These are phyloP conservation scores for Colletotrichum neosansevieriae DNA, from an alignment of 2,329 filamentous ascomycete genomes.

Conservation along the genomic window DNA sequence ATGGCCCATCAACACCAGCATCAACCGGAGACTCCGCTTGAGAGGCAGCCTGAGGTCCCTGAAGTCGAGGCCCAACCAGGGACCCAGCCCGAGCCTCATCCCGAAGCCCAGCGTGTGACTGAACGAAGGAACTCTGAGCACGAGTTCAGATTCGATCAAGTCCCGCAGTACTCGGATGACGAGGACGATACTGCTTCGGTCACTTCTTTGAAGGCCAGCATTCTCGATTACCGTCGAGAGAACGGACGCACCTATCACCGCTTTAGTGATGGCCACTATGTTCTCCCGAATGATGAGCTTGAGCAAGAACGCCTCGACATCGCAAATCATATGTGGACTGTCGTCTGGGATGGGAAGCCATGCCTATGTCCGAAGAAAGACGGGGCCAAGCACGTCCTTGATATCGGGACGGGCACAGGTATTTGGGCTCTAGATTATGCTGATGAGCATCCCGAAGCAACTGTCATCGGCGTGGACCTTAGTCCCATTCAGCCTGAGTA, in stretches of 20 bases:
- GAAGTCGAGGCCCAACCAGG: neutral
- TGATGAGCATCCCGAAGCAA: neutral
- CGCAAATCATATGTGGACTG: conserved; percentile 50
- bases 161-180: conserved; percentile 2
- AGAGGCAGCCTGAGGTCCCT: neutral
- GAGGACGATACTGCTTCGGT: conserved; percentile 16
- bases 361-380: conserved; percentile 44
- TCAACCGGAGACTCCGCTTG: conserved; percentile 1
- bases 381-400: conserved; percentile 42
- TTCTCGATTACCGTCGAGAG: conserved; percentile 32
- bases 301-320: conserved; percentile 46
- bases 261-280: conserved; percentile 46
- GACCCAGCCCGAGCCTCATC: neutral
- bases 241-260: conserved; percentile 39
- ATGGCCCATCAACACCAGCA: conserved; percentile 9
- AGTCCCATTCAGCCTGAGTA: conserved; percentile 51
- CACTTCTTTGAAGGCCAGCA: conserved; percentile 35
- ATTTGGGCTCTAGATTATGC: conserved; percentile 39
- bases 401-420: conserved; percentile 35
- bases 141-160: conserved; percentile 5
- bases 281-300: conserved; percentile 44
- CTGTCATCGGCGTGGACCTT: conserved; percentile 48
- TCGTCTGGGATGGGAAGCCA: conserved; percentile 49
- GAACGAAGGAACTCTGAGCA: neutral
- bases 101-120: neutral